These are phyloP conservation scores for Coemansia sp. DNA, from an alignment of 192 early-diverging fungal genomes.

Conservation along the genomic window DNA sequence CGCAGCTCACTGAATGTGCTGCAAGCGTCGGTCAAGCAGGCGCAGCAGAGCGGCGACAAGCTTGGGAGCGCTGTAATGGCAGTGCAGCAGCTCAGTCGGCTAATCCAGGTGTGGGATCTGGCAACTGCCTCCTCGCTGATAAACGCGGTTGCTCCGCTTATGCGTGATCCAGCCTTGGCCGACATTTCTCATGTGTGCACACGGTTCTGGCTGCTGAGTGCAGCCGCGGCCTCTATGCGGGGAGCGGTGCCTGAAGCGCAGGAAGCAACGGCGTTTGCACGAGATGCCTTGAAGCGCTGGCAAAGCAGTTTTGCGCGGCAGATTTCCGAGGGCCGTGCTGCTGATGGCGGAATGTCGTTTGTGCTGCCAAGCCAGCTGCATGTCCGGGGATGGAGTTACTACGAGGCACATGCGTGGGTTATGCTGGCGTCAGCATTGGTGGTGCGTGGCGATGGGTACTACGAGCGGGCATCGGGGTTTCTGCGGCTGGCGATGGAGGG, in stretches of 20 bases:
- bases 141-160: neutral
- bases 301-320: constrained; percentile 25
- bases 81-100: constrained; percentile 26
- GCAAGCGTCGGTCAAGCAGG: constrained; percentile 11
- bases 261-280: constrained; percentile 24
- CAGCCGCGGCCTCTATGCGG: constrained; percentile 6
- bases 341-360: constrained; percentile 23
- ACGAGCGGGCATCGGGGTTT: constrained; percentile 31
- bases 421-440: constrained; percentile 38
- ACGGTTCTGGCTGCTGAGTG: constrained; percentile 41
- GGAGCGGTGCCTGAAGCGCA: constrained; percentile 19
- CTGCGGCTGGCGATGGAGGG: constrained; percentile 38
- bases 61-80: constrained; percentile 6
- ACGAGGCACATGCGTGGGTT: constrained; percentile 46
- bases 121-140: constrained; percentile 3
- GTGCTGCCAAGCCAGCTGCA: constrained; percentile 1
- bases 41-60: constrained; percentile 18
- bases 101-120: constrained; percentile 26
- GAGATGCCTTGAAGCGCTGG: constrained; percentile 34
- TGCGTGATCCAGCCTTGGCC: neutral
- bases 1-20: constrained; percentile 12
- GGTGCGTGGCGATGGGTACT: constrained; percentile 11
- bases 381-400: constrained; percentile 32
- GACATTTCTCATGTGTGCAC: constrained; percentile 12
- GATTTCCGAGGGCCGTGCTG: constrained; percentile 5